Base-by-base conservation (phyloP, 164 flowering plant genomes). In the Magnolia changhungtana region DNA sequence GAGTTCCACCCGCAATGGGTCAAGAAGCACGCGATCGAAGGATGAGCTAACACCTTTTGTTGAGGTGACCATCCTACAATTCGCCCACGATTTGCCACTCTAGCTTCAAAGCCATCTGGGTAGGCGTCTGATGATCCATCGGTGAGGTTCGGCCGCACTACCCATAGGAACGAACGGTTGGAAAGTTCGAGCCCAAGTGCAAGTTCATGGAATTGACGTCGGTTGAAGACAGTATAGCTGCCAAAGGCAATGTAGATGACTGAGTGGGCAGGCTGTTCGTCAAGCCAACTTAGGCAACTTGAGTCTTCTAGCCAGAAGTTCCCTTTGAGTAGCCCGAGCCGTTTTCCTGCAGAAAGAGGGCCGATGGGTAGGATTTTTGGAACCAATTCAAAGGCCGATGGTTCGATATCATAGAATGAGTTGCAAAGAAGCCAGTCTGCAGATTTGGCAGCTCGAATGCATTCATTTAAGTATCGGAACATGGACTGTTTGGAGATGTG, bases 371-470 rank as follows among this genome's bases (percentile, higher is more conserved):
- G 49, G 64, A 19, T n/a, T 2, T 73, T 58, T 1, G 55, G 64
- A n/a, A 27, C 19, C 4, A 61, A 27, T 9, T 55, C 20, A 49
- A 73, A 59, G 50, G 66, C n/a, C 0, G 76, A 75, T 1, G 81
- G 78, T 72, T 86, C 87, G 6, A 86, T 81, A 16, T 83, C 87
- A 19, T 65, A 49, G 66, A 67, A 73, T 29, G 89, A 80, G 82
- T 86, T 86, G 86, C 89, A 84, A 11, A 86, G 55, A 4, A 79
- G 20, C 78, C 71, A 77, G 7, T 86, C 79, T 21, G 75, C 79
- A 1, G 31, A 19, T 75, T 76, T 77, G 24, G 58, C 13, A 18
- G 65, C 10, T 50, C 74, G 1, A 75, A 31, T 81, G 71, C 19
- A 27, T 13, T 73, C 27, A 3, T 68, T 6, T 19, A 75, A 23